phyloP scores from a whole-genome alignment of 108 stramenopile species.

The Nannochloropsis salina region DNA sequence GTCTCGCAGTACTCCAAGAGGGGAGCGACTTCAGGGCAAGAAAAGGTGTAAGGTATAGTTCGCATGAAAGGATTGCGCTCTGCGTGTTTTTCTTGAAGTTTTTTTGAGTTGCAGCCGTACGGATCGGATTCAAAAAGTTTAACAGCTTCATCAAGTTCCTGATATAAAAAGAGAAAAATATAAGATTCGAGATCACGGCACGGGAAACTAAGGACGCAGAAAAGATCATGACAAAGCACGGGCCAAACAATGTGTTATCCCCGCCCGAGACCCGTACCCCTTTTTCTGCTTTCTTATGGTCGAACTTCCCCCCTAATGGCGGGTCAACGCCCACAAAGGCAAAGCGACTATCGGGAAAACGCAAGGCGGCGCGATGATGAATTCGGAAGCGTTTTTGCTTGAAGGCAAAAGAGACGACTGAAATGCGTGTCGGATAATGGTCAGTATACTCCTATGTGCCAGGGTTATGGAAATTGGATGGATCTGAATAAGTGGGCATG shows the following conservation, averaged over 20 bases:
- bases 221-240: neutral
- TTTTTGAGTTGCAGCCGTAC: conserved; percentile 74
- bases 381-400: conserved; percentile 74
- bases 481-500: no score
- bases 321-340: conserved; percentile 78
- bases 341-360: conserved; percentile 70
- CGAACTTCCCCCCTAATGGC: conserved; percentile 27
- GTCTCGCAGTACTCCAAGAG: conserved; percentile 79
- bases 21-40: conserved; percentile 78
- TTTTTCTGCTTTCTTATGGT: conserved; percentile 36
- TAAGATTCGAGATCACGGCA: no score
- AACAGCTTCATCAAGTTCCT: conserved; percentile 66
- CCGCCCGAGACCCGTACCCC: conserved; percentile 11
- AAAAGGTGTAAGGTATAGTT: conserved; percentile 72
- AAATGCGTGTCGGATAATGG: conserved; percentile 74
- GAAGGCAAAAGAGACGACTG: conserved; percentile 87
- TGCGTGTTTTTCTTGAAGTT: conserved; percentile 70
- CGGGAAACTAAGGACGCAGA: neutral
- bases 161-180: neutral
- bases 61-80: conserved; percentile 80
- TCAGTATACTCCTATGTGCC: conserved; percentile 69
- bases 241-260: neutral
- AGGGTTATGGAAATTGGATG: no score
- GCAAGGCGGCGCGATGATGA: conserved; percentile 72
- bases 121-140: conserved; percentile 78